Percentiles rank a stretch among this genome's conserved stretches.
Evolutionary conservation across 2,329 filamentous ascomycete species (phyloP).

Genomic region (Pezicula carpinea): DNA sequence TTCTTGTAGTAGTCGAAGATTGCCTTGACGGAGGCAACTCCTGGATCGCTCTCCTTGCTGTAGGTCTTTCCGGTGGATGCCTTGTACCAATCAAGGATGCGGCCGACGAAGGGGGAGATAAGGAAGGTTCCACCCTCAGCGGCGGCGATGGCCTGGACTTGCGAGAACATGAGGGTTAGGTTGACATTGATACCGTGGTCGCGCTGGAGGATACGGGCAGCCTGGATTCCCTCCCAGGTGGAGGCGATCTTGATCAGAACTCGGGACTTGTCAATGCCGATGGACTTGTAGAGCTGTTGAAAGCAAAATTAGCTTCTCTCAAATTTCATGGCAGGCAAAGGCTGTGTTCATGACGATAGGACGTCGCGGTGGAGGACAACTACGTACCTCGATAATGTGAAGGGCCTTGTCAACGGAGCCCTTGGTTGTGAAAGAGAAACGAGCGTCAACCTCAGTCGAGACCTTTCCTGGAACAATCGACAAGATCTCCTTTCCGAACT

Average conservation of each 20-base stretch:
- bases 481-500: constrained; percentile 97
- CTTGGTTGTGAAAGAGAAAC: constrained; percentile 93
- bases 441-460: constrained; percentile 96
- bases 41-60: constrained; percentile 84
- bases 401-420: constrained; percentile 92
- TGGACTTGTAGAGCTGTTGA: constrained; percentile 81
- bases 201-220: constrained; percentile 91
- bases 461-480: constrained; percentile 97
- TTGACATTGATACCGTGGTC: constrained; percentile 98
- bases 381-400: constrained; percentile 84
- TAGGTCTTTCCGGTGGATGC: constrained; percentile 91
- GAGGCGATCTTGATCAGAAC: constrained; percentile 98
- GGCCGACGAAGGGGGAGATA: constrained; percentile 98
- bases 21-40: constrained; percentile 85
- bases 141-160: constrained; percentile 88
- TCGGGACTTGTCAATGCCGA: constrained; percentile 89
- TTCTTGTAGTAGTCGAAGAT: constrained; percentile 99
- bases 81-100: constrained; percentile 99
- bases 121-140: constrained; percentile 95
- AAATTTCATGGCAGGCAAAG: neutral
- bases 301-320: neutral
- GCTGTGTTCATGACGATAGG: neutral
- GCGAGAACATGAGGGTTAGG: constrained; percentile 98
- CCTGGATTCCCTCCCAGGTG: constrained; percentile 99
- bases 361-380: neutral